These are phyloP conservation scores for Blastobotrys parvus DNA, from an alignment of 805 yeast genomes.

Conservation along the genomic window DNA sequence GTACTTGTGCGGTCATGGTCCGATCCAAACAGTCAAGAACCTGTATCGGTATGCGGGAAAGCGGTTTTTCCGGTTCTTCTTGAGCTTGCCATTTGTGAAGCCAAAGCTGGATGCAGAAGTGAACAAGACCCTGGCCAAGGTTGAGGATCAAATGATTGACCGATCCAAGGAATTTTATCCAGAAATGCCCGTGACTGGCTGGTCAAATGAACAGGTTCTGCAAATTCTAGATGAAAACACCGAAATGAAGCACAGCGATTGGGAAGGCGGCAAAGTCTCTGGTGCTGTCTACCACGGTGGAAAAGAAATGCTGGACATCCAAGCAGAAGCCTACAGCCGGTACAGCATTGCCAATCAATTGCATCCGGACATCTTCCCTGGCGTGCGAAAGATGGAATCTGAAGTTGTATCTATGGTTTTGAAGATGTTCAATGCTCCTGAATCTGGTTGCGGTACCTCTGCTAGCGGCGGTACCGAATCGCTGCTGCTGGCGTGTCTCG, in stretches of 20 bases:
- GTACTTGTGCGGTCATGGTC: slow-evolving; percentile 22
- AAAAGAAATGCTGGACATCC: slow-evolving; percentile 60
- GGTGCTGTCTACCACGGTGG: slow-evolving; percentile 99
- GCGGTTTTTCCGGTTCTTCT: slow-evolving; percentile 19
- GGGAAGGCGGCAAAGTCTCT: slow-evolving; percentile 80
- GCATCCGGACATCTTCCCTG: slow-evolving; percentile 97
- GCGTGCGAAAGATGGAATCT: slow-evolving; percentile 91
- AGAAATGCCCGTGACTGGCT: slow-evolving; percentile 53
- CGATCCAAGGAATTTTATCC: slow-evolving; percentile 28
- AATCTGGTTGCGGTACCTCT: slow-evolving; percentile 66
- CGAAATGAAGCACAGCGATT: slow-evolving; percentile 55
- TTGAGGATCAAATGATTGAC: slow-evolving; percentile 53
- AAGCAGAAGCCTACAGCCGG: slow-evolving; percentile 64
- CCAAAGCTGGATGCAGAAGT: slow-evolving; percentile 56
- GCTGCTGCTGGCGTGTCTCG: slow-evolving; percentile 69
- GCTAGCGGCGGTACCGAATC: slow-evolving; percentile 97
- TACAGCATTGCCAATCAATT: slow-evolving; percentile 87
- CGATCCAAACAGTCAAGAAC: not conserved
- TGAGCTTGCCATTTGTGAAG: slow-evolving; percentile 44
- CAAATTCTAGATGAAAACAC: slow-evolving; percentile 39
- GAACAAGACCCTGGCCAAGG: slow-evolving; percentile 32
- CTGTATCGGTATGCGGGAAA: slow-evolving; percentile 5
- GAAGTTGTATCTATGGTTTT: slow-evolving; percentile 91
- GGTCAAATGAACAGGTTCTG: slow-evolving; percentile 39
- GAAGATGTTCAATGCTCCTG: slow-evolving; percentile 72